Evolutionary conservation across 1,284 basidiomycete species (phyloP).

Genomic region (Macrocybe sp.): DNA sequence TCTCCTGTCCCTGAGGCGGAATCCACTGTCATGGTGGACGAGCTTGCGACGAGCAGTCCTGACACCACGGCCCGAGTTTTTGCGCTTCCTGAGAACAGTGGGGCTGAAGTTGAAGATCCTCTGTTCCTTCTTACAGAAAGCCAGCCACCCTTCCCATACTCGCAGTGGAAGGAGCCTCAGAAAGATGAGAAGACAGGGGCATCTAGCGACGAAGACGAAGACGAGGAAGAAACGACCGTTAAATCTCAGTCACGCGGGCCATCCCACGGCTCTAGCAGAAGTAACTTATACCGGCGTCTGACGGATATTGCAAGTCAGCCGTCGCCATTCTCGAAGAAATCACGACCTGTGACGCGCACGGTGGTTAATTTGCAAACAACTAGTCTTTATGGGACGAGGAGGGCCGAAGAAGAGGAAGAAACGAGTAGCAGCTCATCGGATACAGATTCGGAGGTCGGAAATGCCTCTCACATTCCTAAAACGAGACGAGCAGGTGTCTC

Average conservation of each 20-base stretch:
- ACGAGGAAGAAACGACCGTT: conserved; percentile 22
- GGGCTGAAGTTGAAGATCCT: conserved; percentile 19
- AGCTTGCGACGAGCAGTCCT: conserved; percentile 25
- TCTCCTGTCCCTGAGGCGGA: conserved; percentile 20
- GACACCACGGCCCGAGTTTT: conserved; percentile 4
- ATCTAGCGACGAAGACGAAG: conserved; percentile 28
- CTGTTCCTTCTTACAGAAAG: conserved; percentile 39
- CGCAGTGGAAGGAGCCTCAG: conserved; percentile 27
- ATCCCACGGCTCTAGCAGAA: conserved; percentile 12
- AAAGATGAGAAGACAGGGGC: conserved; percentile 3
- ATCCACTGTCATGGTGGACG: conserved; percentile 23
- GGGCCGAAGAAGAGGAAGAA: conserved; percentile 32
- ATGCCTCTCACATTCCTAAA: no score
- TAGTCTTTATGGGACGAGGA: conserved; percentile 26
- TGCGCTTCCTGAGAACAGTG: conserved; percentile 6
- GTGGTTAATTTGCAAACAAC: conserved; percentile 13
- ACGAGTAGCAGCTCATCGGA: conserved; percentile 12
- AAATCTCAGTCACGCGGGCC: conserved; percentile 16
- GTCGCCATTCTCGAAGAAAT: conserved; percentile 30
- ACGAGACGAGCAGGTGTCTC: no score
- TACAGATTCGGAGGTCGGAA: no score
- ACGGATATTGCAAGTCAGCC: conserved; percentile 47
- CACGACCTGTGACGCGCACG: conserved; percentile 12
- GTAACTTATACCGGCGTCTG: conserved; percentile 38
- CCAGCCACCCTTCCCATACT: conserved; percentile 41